A percentile compares a stretch with the other conserved stretches of the same genome.
phyloP scores from a whole-genome alignment of 805 yeast genomes.

The Wickerhamiella parazyma region DNA sequence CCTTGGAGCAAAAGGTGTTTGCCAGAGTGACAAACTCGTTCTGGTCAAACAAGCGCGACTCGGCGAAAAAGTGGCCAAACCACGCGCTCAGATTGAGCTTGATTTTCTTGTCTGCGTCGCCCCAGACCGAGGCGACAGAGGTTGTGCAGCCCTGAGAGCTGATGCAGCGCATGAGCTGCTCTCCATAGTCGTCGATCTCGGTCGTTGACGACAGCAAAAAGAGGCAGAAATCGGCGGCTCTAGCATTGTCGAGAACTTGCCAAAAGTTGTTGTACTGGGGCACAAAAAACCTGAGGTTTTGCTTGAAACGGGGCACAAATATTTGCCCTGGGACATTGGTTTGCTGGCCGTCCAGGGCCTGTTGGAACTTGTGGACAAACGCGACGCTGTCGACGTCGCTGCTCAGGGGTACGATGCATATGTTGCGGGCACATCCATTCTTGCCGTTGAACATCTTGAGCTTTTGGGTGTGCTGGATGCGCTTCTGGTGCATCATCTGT shows the following conservation, averaged over 20 bases:
- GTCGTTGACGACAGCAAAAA: conserved; percentile 78
- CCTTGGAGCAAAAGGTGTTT: conserved; percentile 68
- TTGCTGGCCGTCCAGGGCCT: conserved; percentile 12
- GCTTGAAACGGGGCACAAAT: conserved; percentile 52
- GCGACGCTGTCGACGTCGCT: conserved; percentile 39
- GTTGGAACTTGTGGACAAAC: conserved; percentile 17
- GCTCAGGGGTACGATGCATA: conserved; percentile 70
- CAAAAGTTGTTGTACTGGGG: conserved; percentile 50
- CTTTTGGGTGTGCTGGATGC: conserved; percentile 40
- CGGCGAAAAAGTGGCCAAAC: conserved; percentile 66
- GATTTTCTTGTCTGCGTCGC: conserved; percentile 52
- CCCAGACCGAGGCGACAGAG: conserved; percentile 64
- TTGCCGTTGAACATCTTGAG: conserved; percentile 68
- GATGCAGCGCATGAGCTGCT: conserved; percentile 74
- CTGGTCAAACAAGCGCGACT: conserved; percentile 57
- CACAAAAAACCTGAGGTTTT: conserved; percentile 55
- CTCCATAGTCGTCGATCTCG: conserved; percentile 79
- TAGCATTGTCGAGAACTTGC: conserved; percentile 70
- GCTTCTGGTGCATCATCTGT: conserved; percentile 63
- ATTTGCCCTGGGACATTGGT: conserved; percentile 27
- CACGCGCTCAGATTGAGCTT: conserved; percentile 50
- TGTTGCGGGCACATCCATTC: conserved; percentile 68
- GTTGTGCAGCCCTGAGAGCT: conserved; percentile 87
- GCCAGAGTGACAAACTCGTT: conserved; percentile 59
- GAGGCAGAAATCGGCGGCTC: conserved; percentile 76